Base-by-base conservation (phyloP, 1,139 yeast species). In the Kluyveromyces marxianus region DNA sequence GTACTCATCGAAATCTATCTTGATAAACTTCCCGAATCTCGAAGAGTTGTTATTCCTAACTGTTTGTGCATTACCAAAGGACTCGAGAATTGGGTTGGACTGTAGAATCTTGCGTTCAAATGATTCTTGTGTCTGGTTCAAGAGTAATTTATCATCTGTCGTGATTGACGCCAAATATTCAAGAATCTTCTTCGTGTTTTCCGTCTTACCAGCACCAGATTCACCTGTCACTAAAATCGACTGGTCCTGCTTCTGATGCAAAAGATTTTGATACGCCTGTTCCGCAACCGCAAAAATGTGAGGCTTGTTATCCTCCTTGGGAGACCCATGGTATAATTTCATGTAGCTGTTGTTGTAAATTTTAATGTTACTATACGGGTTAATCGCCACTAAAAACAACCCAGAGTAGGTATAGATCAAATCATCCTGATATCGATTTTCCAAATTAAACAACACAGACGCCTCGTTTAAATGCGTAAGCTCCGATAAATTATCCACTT, bases 161-260 rank as follows among this genome's bases (percentile, higher is more conserved):
- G 92, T 80, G 36, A 88, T 81, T 4, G 90, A 81, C 0, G 97
- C 88, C 47, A 94, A 72, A 65, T 89, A 92, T 64, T 90, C 97
- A 53, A 94, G 85, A 49, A 92, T 90, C 59, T 86, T 88, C 65
- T 92, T 92, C n/a, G 98, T 92, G 56, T 88, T 92, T 67, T 92
- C 98, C 0, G 98, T 92, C 64, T 92, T 92, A 48, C 98, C 98
- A 0, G 98, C 98, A 51, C 98, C 99, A 29, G 96, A 85, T 63
- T 94, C 99, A 51, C 99, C 99, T 1, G 98, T 94, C 8, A 94
- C 97, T 46, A 94, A 71, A 45, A 94, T 88, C 14, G 95, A 82
- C 67, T 94, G 98, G 65, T 90, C 85, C 58, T 81, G 82, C 44
- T 71, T 75, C 55, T 84, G 82, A 30, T 76, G 73, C 25, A 88